A percentile compares a stretch with the other conserved stretches of the same genome.
These are phyloP conservation scores for Protoeuglena noctilucae DNA, from an alignment of 139 green algal species.

Conservation along the genomic window DNA sequence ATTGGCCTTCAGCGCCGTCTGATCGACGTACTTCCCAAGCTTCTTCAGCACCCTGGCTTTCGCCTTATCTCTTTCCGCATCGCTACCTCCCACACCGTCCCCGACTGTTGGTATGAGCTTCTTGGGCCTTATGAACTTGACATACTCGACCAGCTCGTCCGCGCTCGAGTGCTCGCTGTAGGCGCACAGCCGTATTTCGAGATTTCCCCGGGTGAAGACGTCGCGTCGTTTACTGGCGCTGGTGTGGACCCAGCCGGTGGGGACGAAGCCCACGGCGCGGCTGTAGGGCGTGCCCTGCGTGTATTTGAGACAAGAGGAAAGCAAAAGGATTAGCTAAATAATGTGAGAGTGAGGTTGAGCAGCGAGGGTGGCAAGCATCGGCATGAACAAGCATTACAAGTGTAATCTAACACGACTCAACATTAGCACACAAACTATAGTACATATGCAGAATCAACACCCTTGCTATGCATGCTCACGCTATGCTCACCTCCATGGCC, in stretches of 20 bases:
- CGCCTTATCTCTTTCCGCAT: constrained; percentile 17
- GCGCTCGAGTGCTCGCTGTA: constrained; percentile 80
- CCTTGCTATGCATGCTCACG: no score
- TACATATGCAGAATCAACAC: no score
- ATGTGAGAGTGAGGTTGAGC: no score
- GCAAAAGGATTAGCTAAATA: no score
- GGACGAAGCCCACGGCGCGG: constrained; percentile 64
- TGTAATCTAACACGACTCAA: no score
- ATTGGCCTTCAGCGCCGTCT: constrained; percentile 37
- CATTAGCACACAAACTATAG: background rate
- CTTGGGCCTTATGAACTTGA: constrained; percentile 33
- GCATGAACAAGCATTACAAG: no score
- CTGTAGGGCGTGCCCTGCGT: constrained; percentile 18
- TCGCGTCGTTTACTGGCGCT: constrained; percentile 7
- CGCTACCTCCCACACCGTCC: constrained; percentile 21
- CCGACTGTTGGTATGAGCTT: constrained; percentile 75
- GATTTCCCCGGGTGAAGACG: background rate
- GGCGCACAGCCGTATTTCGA: constrained; percentile 53
- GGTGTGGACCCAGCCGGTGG: constrained; percentile 67
- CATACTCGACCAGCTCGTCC: constrained; percentile 57
- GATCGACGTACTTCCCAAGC: constrained; percentile 45
- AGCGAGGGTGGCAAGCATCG: no score
- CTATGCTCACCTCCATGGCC: no score
- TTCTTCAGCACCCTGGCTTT: constrained; percentile 30
- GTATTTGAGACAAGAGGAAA: no score